Evolutionary conservation across 441 rosid species (phyloP), one percentile per base, ranked within the genome.

Genomic region (Flueggea neowawraea): DNA sequence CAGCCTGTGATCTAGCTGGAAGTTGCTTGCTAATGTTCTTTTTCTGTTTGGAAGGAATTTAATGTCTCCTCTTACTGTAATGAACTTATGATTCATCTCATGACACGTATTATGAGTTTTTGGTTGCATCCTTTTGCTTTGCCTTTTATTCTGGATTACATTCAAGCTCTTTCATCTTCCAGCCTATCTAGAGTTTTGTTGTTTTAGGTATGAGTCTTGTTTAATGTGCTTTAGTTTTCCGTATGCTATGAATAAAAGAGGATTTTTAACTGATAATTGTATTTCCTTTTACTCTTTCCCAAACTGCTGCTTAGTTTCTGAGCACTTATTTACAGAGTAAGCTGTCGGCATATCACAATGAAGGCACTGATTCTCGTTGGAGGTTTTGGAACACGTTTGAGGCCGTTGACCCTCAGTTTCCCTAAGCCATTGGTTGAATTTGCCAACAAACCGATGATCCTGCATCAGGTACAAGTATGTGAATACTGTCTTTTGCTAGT

Each of bases 341-440:
- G 15, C 36, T 71, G 68, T 57, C 55, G 70, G 54, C 54, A 11
- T n/a, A 75, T 75, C 73, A 81, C 61, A 57, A 91, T 94, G 98
- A 94, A 91, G 96, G 99, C 99, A 22, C 85, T 94, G 58, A 91
- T 94, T 81, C 99, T 94, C 73, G 97, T 94, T 69, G 99, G 97
- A 69, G 99, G 99, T 12, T 89, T 94, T 57, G 99, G 99, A 17
- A 94, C 99, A 56, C 83, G 99, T 16, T 72, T 94, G 92, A 87
- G 97, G 78, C 99, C 99, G 7, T 75, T 94, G 84, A 94, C 99
- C 5, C 96, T 94, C 51, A 94, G 96, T 65, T 80, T 94, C 65
- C 97, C 99, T 6, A 94, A 94, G 73, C 99, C 99, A 4, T 95
- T 94, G 41, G 99, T 94, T 72, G 99, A 94, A 28, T 94, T 94